Evolutionary conservation across 2,329 filamentous ascomycete species (phyloP).

Genomic region (Thermochaetoides dissita): DNA sequence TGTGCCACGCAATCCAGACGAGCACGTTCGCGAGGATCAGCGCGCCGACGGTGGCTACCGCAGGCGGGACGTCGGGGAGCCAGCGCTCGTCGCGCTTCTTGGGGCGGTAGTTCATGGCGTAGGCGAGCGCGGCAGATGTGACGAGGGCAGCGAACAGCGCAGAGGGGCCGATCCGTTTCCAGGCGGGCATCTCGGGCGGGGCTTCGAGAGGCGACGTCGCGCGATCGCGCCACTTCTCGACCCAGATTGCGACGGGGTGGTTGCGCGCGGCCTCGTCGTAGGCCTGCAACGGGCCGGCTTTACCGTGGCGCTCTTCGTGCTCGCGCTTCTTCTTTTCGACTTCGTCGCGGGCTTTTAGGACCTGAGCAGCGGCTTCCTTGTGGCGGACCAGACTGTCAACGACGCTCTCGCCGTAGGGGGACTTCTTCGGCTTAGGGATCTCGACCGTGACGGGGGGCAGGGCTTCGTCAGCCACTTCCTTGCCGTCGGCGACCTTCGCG

Average conservation of each 20-base stretch:
- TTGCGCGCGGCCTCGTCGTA: slow-evolving; percentile 24
- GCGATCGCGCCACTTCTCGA: slow-evolving; percentile 18
- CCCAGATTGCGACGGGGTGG: slow-evolving; percentile 27
- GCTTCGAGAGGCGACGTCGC: slow-evolving; percentile 37
- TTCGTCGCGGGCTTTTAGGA: slow-evolving; percentile 22
- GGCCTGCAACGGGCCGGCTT: slow-evolving; percentile 28
- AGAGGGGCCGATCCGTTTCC: slow-evolving; percentile 42
- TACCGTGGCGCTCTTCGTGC: slow-evolving; percentile 26
- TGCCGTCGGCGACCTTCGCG: slow-evolving; percentile 15
- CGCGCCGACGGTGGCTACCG: slow-evolving; percentile 48
- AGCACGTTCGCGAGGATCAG: slow-evolving; percentile 47
- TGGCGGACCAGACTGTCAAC: slow-evolving; percentile 43
- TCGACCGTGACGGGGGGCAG: not conserved
- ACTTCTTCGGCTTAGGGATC: slow-evolving; percentile 10
- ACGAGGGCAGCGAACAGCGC: slow-evolving; percentile 33
- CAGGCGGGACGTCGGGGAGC: slow-evolving; percentile 46
- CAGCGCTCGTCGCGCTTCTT: slow-evolving; percentile 33
- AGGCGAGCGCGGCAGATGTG: slow-evolving; percentile 27
- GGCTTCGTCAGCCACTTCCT: slow-evolving; percentile 13
- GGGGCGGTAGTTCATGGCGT: slow-evolving; percentile 38
- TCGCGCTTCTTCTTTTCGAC: slow-evolving; percentile 20
- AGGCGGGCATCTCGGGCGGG: slow-evolving; percentile 36
- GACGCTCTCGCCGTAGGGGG: slow-evolving; percentile 43
- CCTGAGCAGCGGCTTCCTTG: slow-evolving; percentile 36
- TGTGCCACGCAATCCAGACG: slow-evolving; percentile 45